A percentile compares a stretch with the other conserved stretches of the same genome.
These are phyloP conservation scores for Cicer arietinum DNA, from an alignment of 306 rosid species.

Conservation along the genomic window DNA sequence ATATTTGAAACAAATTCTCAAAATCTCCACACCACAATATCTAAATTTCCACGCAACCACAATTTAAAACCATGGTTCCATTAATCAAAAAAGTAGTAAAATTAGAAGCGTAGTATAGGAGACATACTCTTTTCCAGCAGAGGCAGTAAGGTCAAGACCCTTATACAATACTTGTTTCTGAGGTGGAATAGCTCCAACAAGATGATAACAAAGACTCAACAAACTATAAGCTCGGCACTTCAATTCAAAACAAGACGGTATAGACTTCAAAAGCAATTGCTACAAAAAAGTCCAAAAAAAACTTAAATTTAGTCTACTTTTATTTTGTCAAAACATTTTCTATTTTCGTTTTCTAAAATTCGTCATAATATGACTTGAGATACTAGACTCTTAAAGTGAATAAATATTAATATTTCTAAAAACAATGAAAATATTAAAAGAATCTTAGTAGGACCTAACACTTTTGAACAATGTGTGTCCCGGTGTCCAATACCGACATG, in stretches of 20 bases:
- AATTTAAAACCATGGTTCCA: not conserved
- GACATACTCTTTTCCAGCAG: constrained; percentile 67
- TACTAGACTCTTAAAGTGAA: no score
- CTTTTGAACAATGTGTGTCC: no score
- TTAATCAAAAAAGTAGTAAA: not conserved
- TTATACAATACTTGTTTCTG: constrained; percentile 80
- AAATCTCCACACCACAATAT: not conserved
- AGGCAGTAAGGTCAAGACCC: constrained; percentile 78
- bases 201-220: constrained; percentile 91
- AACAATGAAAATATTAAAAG: no score
- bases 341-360: no score
- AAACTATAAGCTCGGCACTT: constrained; percentile 88
- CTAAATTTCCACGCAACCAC: not conserved
- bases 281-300: constrained; percentile 10
- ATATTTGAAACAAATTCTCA: not conserved
- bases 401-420: no score
- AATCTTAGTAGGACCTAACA: no score
- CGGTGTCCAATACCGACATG: no score
- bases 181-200: constrained; percentile 84
- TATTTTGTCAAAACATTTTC: no score
- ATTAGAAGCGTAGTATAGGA: not conserved
- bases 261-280: constrained; percentile 79
- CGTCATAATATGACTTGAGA: no score
- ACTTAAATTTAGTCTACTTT: no score
- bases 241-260: constrained; percentile 89